Evolutionary conservation across 2,329 filamentous ascomycete genomes (phyloP).

Genomic region (Fonsecaea multimorphosa): DNA sequence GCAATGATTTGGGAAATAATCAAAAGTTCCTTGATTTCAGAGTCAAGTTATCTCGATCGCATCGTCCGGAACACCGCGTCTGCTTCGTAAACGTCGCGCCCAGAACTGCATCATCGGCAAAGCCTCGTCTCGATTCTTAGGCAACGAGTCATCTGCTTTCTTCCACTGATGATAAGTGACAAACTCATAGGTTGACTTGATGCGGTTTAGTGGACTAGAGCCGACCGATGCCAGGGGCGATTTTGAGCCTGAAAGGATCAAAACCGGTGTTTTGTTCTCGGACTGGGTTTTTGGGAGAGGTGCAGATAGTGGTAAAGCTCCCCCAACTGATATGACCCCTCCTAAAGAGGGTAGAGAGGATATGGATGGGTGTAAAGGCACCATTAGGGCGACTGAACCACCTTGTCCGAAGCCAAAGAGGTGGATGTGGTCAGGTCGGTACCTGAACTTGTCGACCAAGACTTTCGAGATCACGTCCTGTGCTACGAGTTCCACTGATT

Average conservation of each 20-base stretch:
- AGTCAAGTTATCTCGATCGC: slow-evolving; percentile 48
- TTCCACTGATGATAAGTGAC: slow-evolving; percentile 73
- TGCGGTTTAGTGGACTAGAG: slow-evolving; percentile 65
- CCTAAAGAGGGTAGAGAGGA: slow-evolving; percentile 42
- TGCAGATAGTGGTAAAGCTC: slow-evolving; percentile 47
- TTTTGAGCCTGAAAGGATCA: slow-evolving; percentile 49
- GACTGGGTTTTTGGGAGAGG: slow-evolving; percentile 36
- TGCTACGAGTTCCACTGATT: slow-evolving; percentile 56
- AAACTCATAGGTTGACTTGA: slow-evolving; percentile 70
- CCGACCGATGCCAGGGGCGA: slow-evolving; percentile 60
- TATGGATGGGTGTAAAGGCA: slow-evolving; percentile 55
- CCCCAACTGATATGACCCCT: slow-evolving; percentile 53
- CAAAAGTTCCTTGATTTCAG: not conserved
- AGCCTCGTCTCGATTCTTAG: slow-evolving; percentile 82
- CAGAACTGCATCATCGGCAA: slow-evolving; percentile 84
- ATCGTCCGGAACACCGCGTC: slow-evolving; percentile 53
- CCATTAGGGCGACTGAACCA: slow-evolving; percentile 65
- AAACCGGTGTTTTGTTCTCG: slow-evolving; percentile 50
- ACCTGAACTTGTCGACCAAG: slow-evolving; percentile 64
- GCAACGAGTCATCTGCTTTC: slow-evolving; percentile 78
- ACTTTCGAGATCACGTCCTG: slow-evolving; percentile 59
- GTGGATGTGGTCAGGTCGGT: slow-evolving; percentile 64
- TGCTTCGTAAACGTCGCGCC: slow-evolving; percentile 51
- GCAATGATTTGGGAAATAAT: not conserved
- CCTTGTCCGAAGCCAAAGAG: slow-evolving; percentile 73